Evolutionary conservation across 2,329 filamentous ascomycete genomes (phyloP).

Genomic region (Metarhizium sp.): DNA sequence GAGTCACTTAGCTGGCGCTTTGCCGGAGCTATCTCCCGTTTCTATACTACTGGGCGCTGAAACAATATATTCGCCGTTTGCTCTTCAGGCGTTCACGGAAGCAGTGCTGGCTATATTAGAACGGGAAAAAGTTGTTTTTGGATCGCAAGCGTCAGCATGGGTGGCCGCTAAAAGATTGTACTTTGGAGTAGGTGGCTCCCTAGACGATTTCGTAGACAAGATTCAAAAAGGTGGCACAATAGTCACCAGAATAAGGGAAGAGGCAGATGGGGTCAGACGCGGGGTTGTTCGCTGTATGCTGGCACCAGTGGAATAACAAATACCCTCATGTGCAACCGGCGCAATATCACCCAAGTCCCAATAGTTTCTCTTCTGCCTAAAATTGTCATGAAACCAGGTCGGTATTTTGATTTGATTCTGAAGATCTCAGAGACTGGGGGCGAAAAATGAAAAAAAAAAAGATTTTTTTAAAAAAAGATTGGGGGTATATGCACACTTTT

Average conservation of each 20-base stretch:
- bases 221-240: conserved; percentile 37
- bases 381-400: neutral
- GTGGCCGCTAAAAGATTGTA: conserved; percentile 73
- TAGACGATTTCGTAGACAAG: conserved; percentile 60
- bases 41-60: conserved; percentile 63
- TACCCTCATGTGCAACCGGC: neutral
- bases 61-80: conserved; percentile 73
- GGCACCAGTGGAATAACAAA: neutral
- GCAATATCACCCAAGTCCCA: neutral
- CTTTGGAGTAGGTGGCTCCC: conserved; percentile 75
- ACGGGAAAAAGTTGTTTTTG: conserved; percentile 24
- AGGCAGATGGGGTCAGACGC: conserved; percentile 50
- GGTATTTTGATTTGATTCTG: neutral
- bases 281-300: conserved; percentile 39
- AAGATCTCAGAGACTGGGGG: neutral
- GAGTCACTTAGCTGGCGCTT: conserved; percentile 3
- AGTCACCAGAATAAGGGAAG: conserved; percentile 45
- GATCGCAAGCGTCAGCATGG: conserved; percentile 47
- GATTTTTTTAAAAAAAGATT: too few species aligned
- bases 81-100: conserved; percentile 58
- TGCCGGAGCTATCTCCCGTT: neutral
- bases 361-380: neutral
- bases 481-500: neutral
- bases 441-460: neutral
- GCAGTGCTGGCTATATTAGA: conserved; percentile 52